These are phyloP conservation scores for Chiua virens DNA, from an alignment of 768 basidiomycete genomes.

Conservation along the genomic window DNA sequence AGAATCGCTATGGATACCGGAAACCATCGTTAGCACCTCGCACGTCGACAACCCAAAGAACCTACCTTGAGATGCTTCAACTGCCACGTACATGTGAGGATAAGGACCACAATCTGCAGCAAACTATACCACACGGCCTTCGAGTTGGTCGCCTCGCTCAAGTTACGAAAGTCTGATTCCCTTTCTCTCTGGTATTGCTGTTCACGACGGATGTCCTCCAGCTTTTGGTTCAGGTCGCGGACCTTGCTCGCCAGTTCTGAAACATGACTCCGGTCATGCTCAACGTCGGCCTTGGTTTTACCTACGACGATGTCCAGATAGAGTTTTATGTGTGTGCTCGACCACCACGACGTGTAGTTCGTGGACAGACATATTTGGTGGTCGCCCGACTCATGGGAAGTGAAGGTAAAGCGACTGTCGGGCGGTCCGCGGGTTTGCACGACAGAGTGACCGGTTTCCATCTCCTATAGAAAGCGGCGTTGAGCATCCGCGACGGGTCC, in stretches of 20 bases:
- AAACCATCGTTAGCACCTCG: neutral
- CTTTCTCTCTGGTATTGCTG: slow-evolving; percentile 98
- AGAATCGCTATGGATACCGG: slow-evolving; percentile 59
- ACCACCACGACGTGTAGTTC: slow-evolving; percentile 90
- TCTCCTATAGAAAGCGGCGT: slow-evolving; percentile 57
- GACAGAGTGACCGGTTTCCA: slow-evolving; percentile 75
- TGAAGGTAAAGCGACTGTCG: slow-evolving; percentile 95
- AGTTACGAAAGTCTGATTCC: slow-evolving; percentile 83
- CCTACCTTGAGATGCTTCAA: slow-evolving; percentile 85
- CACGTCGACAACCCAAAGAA: neutral
- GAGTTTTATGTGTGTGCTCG: slow-evolving; percentile 84
- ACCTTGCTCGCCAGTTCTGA: slow-evolving; percentile 80
- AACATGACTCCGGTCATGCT: slow-evolving; percentile 84
- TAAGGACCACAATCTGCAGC: slow-evolving; percentile 79
- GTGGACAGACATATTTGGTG: slow-evolving; percentile 96
- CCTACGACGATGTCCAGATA: slow-evolving; percentile 95
- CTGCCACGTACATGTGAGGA: slow-evolving; percentile 91
- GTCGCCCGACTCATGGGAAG: slow-evolving; percentile 95
- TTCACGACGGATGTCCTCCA: slow-evolving; percentile 90
- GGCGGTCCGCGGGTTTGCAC: slow-evolving; percentile 89
- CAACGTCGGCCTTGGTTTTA: slow-evolving; percentile 78
- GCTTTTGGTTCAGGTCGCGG: slow-evolving; percentile 89
- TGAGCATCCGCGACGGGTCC: neutral
- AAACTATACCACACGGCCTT: slow-evolving; percentile 94
- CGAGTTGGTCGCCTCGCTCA: slow-evolving; percentile 90